Percentiles rank a stretch among this genome's conserved stretches.
Evolutionary conservation across 2,329 filamentous ascomycete species (phyloP).

Genomic region (Didymella lethalis): DNA sequence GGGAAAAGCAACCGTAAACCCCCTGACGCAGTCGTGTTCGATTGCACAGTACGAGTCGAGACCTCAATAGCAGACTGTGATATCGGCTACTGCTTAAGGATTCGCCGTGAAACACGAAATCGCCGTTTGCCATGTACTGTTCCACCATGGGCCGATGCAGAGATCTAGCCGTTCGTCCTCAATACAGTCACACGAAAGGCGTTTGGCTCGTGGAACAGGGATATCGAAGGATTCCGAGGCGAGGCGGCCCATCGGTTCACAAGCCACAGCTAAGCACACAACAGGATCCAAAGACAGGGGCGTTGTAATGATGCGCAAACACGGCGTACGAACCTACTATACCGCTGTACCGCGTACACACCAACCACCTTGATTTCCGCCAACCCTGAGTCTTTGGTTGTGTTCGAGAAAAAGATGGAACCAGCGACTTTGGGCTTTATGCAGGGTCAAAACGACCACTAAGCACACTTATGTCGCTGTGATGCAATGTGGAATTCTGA

Average conservation of each 20-base stretch:
- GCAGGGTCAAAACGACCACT: constrained; percentile 9
- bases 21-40: constrained; percentile 7
- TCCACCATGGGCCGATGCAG: constrained; percentile 4
- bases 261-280: constrained; percentile 19
- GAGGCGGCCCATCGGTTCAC: constrained; percentile 15
- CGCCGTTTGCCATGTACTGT: constrained; percentile 5
- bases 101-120: constrained; percentile 8
- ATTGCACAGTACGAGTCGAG: constrained; percentile 5
- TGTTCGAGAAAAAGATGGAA: constrained; percentile 8
- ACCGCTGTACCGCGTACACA: constrained; percentile 4
- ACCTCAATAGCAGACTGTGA: constrained; percentile 4
- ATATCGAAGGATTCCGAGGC: constrained; percentile 20
- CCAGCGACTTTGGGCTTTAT: constrained; percentile 9
- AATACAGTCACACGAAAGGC: constrained; percentile 7
- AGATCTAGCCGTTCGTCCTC: neutral
- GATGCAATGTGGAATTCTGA: constrained; percentile 11
- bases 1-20: constrained; percentile 13
- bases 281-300: constrained; percentile 14
- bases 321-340: constrained; percentile 12
- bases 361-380: constrained; percentile 18
- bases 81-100: neutral
- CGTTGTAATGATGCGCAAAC: constrained; percentile 5
- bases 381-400: constrained; percentile 9
- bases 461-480: constrained; percentile 17
- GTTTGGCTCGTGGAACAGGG: constrained; percentile 19